Evolutionary conservation across 768 basidiomycete genomes (phyloP).

Genomic region (Neoboletus brunneissimus): DNA sequence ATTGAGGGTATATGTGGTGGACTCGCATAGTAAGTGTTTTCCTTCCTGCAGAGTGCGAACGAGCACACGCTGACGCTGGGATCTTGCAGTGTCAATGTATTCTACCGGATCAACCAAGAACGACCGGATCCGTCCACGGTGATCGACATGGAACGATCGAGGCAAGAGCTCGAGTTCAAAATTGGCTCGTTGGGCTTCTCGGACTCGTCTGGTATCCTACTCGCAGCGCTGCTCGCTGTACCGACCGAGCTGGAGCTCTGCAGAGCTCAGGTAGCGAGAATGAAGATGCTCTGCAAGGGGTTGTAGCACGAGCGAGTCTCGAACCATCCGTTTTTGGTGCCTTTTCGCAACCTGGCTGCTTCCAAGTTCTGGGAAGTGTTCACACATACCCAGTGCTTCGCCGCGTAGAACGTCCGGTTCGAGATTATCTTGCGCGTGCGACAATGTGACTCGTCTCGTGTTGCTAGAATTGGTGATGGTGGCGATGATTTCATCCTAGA

Average conservation of each 20-base stretch:
- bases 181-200: constrained; percentile 88
- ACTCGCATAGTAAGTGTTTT: constrained; percentile 69
- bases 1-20: constrained; percentile 93
- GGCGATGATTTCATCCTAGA: not conserved
- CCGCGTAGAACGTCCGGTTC: not conserved
- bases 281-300: constrained; percentile 66
- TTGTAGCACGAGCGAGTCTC: constrained; percentile 36
- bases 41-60: not conserved
- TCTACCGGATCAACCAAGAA: constrained; percentile 80
- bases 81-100: constrained; percentile 74
- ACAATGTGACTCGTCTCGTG: too few relatives aligned
- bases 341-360: too few relatives aligned
- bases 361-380: not conserved
- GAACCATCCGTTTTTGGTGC: not conserved
- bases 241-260: constrained; percentile 71
- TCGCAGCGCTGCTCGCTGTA: constrained; percentile 40
- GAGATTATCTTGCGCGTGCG: not conserved
- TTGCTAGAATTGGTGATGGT: not conserved
- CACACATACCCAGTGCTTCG: too few relatives aligned
- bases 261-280: constrained; percentile 63
- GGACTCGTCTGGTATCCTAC: constrained; percentile 69
- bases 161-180: constrained; percentile 83
- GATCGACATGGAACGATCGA: constrained; percentile 54
- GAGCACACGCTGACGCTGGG: not conserved
- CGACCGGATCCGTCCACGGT: constrained; percentile 44